phyloP scores from a whole-genome alignment of 257 asterid species.

The Datura wrightii region DNA sequence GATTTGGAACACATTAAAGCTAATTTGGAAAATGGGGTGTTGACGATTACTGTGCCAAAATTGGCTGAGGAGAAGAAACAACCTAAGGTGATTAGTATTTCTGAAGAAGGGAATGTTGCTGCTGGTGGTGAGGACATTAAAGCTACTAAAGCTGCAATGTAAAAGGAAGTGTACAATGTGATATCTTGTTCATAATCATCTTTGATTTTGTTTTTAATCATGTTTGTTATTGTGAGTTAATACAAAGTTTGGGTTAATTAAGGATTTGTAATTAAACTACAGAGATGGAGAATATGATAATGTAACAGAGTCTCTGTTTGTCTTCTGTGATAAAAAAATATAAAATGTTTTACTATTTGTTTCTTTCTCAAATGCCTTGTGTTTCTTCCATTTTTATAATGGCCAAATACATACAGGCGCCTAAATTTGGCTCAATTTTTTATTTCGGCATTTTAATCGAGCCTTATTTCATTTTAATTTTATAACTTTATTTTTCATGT shows the following conservation, averaged over 20 bases:
- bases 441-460: too few relatives aligned
- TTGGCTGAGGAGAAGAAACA: slow-evolving; percentile 63
- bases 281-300: too few relatives aligned
- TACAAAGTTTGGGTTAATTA: neutral
- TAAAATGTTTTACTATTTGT: too few relatives aligned
- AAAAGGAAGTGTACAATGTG: neutral
- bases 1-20: slow-evolving; percentile 67
- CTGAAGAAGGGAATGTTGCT: slow-evolving; percentile 19
- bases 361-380: too few relatives aligned
- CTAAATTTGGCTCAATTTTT: too few relatives aligned
- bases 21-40: slow-evolving; percentile 71
- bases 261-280: too few relatives aligned
- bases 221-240: neutral
- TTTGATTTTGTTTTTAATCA: neutral
- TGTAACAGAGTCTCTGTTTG: too few relatives aligned
- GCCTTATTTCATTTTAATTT: too few relatives aligned
- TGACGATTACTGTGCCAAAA: slow-evolving; percentile 66
- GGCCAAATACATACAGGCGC: too few relatives aligned
- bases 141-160: slow-evolving; percentile 32
- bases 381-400: too few relatives aligned
- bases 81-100: slow-evolving; percentile 49
- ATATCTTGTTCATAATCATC: neutral
- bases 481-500: too few relatives aligned
- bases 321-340: too few relatives aligned
- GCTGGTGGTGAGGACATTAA: slow-evolving; percentile 31